phyloP scores from a whole-genome alignment of 106 monocot species.

The Chionographis japonica region DNA sequence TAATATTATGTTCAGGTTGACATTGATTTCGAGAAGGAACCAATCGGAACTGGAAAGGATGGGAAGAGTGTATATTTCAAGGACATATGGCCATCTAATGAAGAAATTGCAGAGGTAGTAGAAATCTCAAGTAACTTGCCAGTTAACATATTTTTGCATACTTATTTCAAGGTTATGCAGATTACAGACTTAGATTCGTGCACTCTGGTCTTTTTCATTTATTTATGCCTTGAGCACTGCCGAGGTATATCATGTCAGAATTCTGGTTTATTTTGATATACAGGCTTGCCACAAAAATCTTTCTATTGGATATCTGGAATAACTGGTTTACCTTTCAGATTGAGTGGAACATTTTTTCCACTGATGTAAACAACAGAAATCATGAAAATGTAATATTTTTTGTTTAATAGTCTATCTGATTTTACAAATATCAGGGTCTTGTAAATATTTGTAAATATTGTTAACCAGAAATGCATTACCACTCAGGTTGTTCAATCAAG shows the following conservation, averaged over 20 bases:
- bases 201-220: too few species aligned
- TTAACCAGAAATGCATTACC: slow-evolving; percentile 4
- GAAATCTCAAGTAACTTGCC: neutral
- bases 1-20: slow-evolving; percentile 42
- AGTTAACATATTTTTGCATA: neutral
- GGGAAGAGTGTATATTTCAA: slow-evolving; percentile 69
- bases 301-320: neutral
- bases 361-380: neutral
- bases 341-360: neutral
- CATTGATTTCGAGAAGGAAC: slow-evolving; percentile 81
- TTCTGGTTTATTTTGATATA: too few species aligned
- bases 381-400: neutral
- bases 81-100: slow-evolving; percentile 86
- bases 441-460: neutral
- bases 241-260: too few species aligned
- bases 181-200: too few species aligned
- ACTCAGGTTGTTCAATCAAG: slow-evolving; percentile 61
- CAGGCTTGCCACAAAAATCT: neutral
- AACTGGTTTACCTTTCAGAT: neutral
- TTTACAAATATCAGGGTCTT: neutral
- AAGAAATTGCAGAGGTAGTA: slow-evolving; percentile 66
- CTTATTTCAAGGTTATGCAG: too few species aligned
- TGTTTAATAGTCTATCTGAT: neutral
- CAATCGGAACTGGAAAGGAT: slow-evolving; percentile 75
- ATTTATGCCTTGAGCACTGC: too few species aligned